Conservation (phyloP, 1,139 yeast species). For the Sugiyamaella xylanicola region DNA sequence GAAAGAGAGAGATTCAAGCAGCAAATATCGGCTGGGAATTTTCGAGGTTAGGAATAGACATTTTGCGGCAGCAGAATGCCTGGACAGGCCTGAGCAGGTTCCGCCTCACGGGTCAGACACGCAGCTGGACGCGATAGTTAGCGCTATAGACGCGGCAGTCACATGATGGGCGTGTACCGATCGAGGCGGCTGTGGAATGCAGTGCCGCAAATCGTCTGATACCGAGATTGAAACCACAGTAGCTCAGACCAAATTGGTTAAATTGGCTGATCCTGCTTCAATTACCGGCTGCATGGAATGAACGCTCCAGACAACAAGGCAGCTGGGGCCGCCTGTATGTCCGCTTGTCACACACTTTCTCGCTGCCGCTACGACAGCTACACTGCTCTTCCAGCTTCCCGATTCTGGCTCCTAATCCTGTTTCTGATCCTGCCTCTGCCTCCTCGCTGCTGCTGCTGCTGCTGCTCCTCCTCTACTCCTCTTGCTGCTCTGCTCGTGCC, state of each 20-base stretch:
- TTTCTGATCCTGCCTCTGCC: no score
- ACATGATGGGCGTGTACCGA: background rate
- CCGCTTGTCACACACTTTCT: no score
- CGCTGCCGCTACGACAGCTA: background rate
- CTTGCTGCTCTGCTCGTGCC: no score
- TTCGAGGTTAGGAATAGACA: conserved; percentile 1
- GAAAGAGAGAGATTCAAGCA: background rate
- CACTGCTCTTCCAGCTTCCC: no score
- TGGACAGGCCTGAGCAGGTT: background rate
- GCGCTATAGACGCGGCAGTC: conserved; percentile 1
- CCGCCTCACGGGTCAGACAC: conserved; percentile 1
- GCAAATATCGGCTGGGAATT: background rate
- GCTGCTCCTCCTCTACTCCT: background rate
- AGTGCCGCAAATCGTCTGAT: background rate
- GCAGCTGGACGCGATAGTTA: conserved; percentile 1
- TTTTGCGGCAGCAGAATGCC: background rate
- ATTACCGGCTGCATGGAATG: background rate
- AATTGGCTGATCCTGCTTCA: background rate
- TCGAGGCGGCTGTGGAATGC: background rate
- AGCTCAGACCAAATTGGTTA: background rate
- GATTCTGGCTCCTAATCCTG: no score
- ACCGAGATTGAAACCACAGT: background rate
- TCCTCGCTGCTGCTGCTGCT: background rate
- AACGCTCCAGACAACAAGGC: no score
- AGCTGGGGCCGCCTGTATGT: no score